Conservation (phyloP, 2,329 filamentous ascomycete genomes). For the Aureobasidium uvarum region DNA sequence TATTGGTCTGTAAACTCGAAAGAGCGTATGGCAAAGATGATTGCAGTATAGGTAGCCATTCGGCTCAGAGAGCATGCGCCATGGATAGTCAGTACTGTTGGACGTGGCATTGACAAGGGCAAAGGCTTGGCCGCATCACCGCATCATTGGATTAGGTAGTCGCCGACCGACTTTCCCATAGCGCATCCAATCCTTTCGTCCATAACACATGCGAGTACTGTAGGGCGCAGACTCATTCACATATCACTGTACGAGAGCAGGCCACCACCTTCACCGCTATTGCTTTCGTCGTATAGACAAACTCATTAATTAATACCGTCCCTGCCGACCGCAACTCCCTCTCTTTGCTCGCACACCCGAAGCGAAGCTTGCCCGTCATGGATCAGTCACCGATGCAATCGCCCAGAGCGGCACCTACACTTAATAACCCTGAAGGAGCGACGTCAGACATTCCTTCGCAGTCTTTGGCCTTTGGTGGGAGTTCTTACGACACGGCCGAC, state of each 20-base stretch:
- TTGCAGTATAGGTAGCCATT: not conserved
- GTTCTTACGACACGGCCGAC: constrained; percentile 29
- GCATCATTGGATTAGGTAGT: constrained; percentile 14
- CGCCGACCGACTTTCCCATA: constrained; percentile 9
- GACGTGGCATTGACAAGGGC: constrained; percentile 7
- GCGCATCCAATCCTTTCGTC: constrained; percentile 9
- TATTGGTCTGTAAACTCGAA: not conserved
- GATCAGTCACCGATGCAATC: constrained; percentile 18
- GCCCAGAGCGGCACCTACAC: constrained; percentile 10
- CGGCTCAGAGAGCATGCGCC: not conserved
- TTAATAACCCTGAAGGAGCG: not conserved
- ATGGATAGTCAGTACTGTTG: not conserved
- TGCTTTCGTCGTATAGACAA: not conserved
- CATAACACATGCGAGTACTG: not conserved
- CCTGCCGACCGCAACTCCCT: not conserved
- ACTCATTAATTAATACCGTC: not conserved
- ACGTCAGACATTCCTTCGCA: constrained; percentile 16
- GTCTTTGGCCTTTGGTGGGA: constrained; percentile 18
- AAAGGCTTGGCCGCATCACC: constrained; percentile 19
- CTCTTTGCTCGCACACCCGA: not conserved
- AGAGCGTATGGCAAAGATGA: not conserved
- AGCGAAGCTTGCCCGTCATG: constrained; percentile 5
- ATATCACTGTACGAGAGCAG: not conserved
- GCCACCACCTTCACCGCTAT: not conserved
- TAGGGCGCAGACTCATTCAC: not conserved